Conservation (phyloP, 805 yeast genomes). For the Cyberlindnera amylophila region DNA sequence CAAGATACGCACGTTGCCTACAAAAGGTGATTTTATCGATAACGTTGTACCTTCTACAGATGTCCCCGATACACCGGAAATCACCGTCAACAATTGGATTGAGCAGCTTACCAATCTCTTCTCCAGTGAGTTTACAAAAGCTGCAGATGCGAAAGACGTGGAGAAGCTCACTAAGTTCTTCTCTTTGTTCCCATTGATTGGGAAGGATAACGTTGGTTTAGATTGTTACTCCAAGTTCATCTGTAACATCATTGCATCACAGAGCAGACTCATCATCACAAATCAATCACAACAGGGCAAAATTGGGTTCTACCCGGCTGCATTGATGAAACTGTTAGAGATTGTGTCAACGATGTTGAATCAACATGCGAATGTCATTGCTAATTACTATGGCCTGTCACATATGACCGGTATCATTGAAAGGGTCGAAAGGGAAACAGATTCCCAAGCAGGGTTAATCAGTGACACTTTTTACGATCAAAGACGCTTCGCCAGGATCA, state of each 20-base stretch:
- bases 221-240: slow-evolving; percentile 82
- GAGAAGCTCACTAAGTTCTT: slow-evolving; percentile 72
- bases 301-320: slow-evolving; percentile 54
- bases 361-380: slow-evolving; percentile 81
- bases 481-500: slow-evolving; percentile 50
- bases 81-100: slow-evolving; percentile 55
- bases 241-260: slow-evolving; percentile 77
- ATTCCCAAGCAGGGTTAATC: slow-evolving; percentile 86
- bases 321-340: slow-evolving; percentile 69
- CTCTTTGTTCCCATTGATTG: slow-evolving; percentile 82
- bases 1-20: slow-evolving; percentile 51
- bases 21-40: slow-evolving; percentile 68
- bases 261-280: slow-evolving; percentile 64
- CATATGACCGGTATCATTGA: slow-evolving; percentile 66
- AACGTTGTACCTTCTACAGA: slow-evolving; percentile 83
- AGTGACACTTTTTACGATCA: slow-evolving; percentile 82
- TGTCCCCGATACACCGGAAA: slow-evolving; percentile 73
- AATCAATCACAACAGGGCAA: slow-evolving; percentile 36
- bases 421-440: slow-evolving; percentile 81
- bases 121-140: slow-evolving; percentile 58
- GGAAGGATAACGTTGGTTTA: slow-evolving; percentile 66
- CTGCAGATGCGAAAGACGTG: slow-evolving; percentile 64
- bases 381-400: slow-evolving; percentile 59
- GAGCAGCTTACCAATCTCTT: slow-evolving; percentile 55
- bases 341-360: slow-evolving; percentile 78